Evolutionary conservation across 1,139 yeast species (phyloP).

Genomic region (Candida sp.): DNA sequence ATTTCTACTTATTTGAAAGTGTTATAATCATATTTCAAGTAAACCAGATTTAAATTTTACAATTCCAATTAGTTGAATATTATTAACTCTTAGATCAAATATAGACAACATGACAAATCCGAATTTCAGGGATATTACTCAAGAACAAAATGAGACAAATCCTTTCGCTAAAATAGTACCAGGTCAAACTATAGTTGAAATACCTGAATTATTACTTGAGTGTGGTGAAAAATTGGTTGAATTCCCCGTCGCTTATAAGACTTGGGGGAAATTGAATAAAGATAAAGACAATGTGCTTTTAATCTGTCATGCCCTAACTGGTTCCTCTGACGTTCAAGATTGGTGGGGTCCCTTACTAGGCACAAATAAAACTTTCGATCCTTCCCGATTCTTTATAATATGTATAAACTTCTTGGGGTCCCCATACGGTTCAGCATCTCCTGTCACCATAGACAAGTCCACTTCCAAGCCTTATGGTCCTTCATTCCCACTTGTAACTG

Average conservation of each 20-base stretch:
- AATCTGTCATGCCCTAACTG: conserved; percentile 93
- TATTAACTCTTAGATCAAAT: too few relatives aligned
- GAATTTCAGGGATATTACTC: conserved; percentile 35
- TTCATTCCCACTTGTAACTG: conserved; percentile 88
- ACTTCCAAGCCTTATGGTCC: conserved; percentile 87
- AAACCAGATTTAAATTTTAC: background rate
- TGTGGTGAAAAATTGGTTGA: conserved; percentile 72
- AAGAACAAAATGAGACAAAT: conserved; percentile 49
- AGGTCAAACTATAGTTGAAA: conserved; percentile 76
- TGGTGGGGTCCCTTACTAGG: conserved; percentile 99
- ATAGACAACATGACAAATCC: conserved; percentile 6
- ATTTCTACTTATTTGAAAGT: background rate
- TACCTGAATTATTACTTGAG: conserved; percentile 77
- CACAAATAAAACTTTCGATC: conserved; percentile 84
- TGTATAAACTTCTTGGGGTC: conserved; percentile 92
- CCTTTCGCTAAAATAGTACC: conserved; percentile 71
- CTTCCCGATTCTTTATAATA: conserved; percentile 76
- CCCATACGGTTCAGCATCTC: conserved; percentile 96
- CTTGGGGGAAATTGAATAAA: conserved; percentile 84
- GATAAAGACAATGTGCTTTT: conserved; percentile 72
- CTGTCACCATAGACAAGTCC: conserved; percentile 70
- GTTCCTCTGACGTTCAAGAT: conserved; percentile 91
- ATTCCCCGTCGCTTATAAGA: conserved; percentile 92
- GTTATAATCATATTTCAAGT: background rate
- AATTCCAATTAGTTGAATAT: too few relatives aligned